Percentiles rank a stretch among this genome's conserved stretches.
Conservation (phyloP, 176 grass and related monocot species). For the barley (Hordeum vulgare) region MorexV3_pseudomolecules_assembly NC_058519.1:610887769-610888268, state of each 20-base stretch:
- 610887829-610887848: not conserved
- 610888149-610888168: not conserved
- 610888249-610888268: constrained; percentile 1
- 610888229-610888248: not conserved
- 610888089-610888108: not conserved
- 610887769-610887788: not conserved
- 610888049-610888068: not conserved
- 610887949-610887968: not conserved
- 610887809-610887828: not conserved
- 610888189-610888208: not conserved
- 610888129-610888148: not conserved
- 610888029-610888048: not conserved
- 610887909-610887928: not conserved
- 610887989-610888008: not conserved
- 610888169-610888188: not conserved
- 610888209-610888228: not conserved
- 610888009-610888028: not conserved
- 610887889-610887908: not conserved
- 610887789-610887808: constrained; percentile 18
- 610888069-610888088: not conserved
- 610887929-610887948: not conserved
- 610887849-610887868: not conserved
- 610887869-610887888: not conserved
- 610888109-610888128: not conserved
- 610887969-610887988: too few species aligned